Conservation (phyloP, 768 basidiomycete genomes). For the Phanerochaete carnosa region DNA sequence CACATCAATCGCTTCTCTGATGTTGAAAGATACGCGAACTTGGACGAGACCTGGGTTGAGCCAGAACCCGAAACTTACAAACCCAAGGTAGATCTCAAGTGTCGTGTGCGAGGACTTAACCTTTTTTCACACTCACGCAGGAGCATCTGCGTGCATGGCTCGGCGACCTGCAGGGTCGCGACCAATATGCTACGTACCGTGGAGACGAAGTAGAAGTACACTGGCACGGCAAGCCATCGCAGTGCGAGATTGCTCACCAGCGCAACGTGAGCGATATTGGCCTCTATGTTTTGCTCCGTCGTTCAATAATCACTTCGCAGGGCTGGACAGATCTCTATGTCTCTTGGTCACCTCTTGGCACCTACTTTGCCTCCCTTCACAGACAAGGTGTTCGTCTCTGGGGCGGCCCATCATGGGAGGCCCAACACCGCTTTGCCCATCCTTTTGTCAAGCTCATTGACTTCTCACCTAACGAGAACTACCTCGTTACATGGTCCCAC, state of each 20-base stretch:
- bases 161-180: conserved; percentile 86
- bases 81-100: conserved; percentile 55
- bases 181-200: conserved; percentile 93
- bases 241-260: conserved; percentile 71
- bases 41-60: conserved; percentile 79
- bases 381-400: conserved; percentile 94
- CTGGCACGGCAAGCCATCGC: conserved; percentile 92
- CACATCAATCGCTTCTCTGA: conserved; percentile 85
- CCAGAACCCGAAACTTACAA: conserved; percentile 71
- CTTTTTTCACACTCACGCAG: conserved; percentile 36
- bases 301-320: conserved; percentile 34
- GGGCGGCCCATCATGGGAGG: conserved; percentile 91
- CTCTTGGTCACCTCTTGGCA: conserved; percentile 95
- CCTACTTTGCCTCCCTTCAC: conserved; percentile 91
- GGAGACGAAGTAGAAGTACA: conserved; percentile 87
- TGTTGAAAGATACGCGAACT: conserved; percentile 73
- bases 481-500: conserved; percentile 96
- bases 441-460: conserved; percentile 94
- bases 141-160: conserved; percentile 97
- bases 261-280: conserved; percentile 57
- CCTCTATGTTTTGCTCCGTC: background rate
- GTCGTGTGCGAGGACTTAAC: background rate
- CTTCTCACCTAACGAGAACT: conserved; percentile 96
- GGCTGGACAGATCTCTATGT: conserved; percentile 97
- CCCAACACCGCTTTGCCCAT: conserved; percentile 89